phyloP scores from a whole-genome alignment of 2,329 filamentous ascomycete genomes.

The Xylariaceae sp. region DNA sequence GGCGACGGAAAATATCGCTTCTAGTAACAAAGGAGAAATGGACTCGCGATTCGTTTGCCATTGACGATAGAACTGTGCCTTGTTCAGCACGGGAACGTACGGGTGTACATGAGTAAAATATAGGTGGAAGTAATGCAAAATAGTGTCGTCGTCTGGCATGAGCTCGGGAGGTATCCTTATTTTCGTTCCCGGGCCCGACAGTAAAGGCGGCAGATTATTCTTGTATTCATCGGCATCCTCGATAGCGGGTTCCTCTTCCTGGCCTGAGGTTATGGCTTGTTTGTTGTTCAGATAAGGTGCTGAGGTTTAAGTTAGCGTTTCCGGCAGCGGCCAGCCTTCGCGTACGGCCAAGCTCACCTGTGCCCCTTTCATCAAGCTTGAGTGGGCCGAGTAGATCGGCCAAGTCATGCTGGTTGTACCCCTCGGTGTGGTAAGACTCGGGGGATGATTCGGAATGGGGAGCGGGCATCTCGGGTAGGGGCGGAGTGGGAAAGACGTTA shows the following conservation, averaged over 20 bases:
- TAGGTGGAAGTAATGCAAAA: constrained; percentile 79
- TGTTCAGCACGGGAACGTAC: constrained; percentile 86
- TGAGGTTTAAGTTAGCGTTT: constrained; percentile 33
- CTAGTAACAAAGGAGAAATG: constrained; percentile 83
- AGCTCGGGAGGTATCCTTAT: constrained; percentile 87
- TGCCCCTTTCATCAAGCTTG: constrained; percentile 80
- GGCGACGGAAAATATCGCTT: constrained; percentile 87
- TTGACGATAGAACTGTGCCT: constrained; percentile 77
- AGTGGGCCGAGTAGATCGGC: constrained; percentile 79
- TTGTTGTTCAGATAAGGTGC: constrained; percentile 80
- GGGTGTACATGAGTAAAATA: constrained; percentile 90
- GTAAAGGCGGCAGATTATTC: constrained; percentile 63
- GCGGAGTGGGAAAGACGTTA: constrained; percentile 51
- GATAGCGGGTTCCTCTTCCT: constrained; percentile 59
- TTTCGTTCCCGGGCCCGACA: constrained; percentile 65
- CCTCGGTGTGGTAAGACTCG: constrained; percentile 55
- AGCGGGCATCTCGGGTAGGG: constrained; percentile 41
- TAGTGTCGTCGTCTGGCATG: constrained; percentile 84
- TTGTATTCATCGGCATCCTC: constrained; percentile 72
- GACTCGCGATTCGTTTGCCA: constrained; percentile 80
- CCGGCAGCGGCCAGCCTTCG: background rate
- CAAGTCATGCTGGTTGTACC: constrained; percentile 66
- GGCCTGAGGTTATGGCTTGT: constrained; percentile 36
- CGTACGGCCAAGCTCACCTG: constrained; percentile 55
- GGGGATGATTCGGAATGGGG: constrained; percentile 41